Evolutionary conservation across 78 protist species (phyloP), one percentile per base, ranked within the genome.

Genomic region (Pigoraptor vietnamica): DNA sequence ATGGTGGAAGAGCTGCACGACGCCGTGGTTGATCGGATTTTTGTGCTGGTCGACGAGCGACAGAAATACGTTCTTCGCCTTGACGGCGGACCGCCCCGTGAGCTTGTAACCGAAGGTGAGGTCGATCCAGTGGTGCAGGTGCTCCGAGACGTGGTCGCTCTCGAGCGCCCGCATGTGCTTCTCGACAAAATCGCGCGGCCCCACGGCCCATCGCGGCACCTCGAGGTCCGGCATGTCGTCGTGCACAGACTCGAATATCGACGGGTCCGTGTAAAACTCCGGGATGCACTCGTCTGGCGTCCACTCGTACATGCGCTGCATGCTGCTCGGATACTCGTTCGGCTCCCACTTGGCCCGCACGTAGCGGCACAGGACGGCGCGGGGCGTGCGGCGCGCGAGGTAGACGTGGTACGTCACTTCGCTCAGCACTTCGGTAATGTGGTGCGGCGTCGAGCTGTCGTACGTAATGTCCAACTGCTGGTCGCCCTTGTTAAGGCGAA

Each of bases 81-180:
- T 87, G 40, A 56, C 96, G 0, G 99, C 98, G 21, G 87, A 97
- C 67, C 48, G 81, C 37, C 99, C 99, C 0, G 88, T 90, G 95
- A 98, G 99, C 93, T 97, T 97, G 93, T 37, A 90, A 35, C 99
- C 99, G 89, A 98, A 99, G 90, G 98, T 94, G 48, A 99, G 94
- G 92, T 99, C 99, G 40, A 99, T 97, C 99, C 99, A 99, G 55
- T 94, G 25, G 89, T 97, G 98, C 81, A 99, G 95, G 88, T 94
- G 91, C 38, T 37, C 95, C 0, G 97, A 90, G 34, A 98, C 99
- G 88, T 92, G 91, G 10, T 88, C 93, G 6, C 94, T 91, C 94
- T 99, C 99, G 39, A 99, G 94, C 0, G 98, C 99, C 40, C 95
- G 91, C 35, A 37, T 90, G 0, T 92, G 95, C 40, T 87, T 39